These are phyloP conservation scores for Verticillium dahliae DNA, from an alignment of 2,329 filamentous ascomycete genomes.

Conservation along the genomic window DNA sequence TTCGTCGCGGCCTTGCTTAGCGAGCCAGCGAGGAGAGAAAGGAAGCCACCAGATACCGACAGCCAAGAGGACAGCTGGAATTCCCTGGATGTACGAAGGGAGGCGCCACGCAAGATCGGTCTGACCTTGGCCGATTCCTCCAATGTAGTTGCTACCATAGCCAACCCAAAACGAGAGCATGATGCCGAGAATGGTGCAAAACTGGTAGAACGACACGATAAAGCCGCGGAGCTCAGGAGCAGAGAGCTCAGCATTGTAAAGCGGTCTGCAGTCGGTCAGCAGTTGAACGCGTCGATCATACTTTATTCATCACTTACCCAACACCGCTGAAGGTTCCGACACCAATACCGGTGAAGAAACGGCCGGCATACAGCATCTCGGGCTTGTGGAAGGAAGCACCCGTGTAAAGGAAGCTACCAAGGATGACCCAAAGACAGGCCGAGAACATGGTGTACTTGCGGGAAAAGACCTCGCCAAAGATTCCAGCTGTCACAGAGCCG, in stretches of 20 bases:
- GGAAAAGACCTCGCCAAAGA: slow-evolving; percentile 41
- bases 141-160: slow-evolving; percentile 39
- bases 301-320: slow-evolving; percentile 12
- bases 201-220: slow-evolving; percentile 57
- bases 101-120: slow-evolving; percentile 35
- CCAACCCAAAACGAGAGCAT: slow-evolving; percentile 41
- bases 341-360: slow-evolving; percentile 41
- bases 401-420: slow-evolving; percentile 36
- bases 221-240: slow-evolving; percentile 59
- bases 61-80: slow-evolving; percentile 15
- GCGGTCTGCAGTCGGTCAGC: slow-evolving; percentile 16
- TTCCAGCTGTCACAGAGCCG: slow-evolving; percentile 38
- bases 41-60: background rate
- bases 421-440: slow-evolving; percentile 38
- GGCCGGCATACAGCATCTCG: slow-evolving; percentile 12
- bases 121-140: slow-evolving; percentile 32
- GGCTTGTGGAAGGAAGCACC: slow-evolving; percentile 23
- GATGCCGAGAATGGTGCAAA: slow-evolving; percentile 52
- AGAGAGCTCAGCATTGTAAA: slow-evolving; percentile 44
- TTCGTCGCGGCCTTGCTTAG: slow-evolving; percentile 13
- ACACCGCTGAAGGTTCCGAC: slow-evolving; percentile 38
- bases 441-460: slow-evolving; percentile 46
- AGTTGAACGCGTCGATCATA: background rate
- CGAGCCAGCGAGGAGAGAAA: background rate
- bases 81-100: slow-evolving; percentile 35